These are phyloP conservation scores for Termitomyces heimii DNA, from an alignment of 768 basidiomycete species.

Conservation along the genomic window DNA sequence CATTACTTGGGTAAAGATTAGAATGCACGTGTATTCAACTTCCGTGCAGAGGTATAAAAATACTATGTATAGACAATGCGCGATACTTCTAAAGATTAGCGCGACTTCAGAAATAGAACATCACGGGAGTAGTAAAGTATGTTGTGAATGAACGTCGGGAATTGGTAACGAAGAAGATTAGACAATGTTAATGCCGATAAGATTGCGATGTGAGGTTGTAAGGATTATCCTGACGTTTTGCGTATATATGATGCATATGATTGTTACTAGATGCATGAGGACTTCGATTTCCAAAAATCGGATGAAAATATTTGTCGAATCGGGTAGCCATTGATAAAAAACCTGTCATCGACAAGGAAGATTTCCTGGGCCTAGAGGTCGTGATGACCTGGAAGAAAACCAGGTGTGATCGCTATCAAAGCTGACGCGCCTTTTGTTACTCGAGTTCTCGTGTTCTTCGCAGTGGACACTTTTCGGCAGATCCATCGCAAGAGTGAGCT, in stretches of 20 bases:
- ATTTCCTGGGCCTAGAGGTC: background rate
- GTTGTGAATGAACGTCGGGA: background rate
- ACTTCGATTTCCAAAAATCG: background rate
- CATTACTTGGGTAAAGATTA: background rate
- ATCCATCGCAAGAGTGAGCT: conserved; percentile 43
- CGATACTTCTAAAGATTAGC: background rate
- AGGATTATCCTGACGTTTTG: background rate
- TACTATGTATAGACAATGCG: background rate
- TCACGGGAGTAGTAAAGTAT: background rate
- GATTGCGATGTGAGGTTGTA: background rate
- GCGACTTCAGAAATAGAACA: background rate
- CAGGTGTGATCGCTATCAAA: conserved; percentile 6
- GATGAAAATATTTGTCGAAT: background rate
- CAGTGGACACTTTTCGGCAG: conserved; percentile 20
- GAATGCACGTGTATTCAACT: background rate
- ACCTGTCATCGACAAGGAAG: conserved; percentile 1
- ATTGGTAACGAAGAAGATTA: background rate
- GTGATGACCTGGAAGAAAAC: conserved; percentile 7
- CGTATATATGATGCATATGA: background rate
- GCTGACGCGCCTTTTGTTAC: conserved; percentile 6
- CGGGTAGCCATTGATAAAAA: background rate
- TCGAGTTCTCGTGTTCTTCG: conserved; percentile 4
- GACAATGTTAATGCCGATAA: background rate
- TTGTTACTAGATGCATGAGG: background rate
- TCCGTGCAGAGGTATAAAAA: background rate